Conservation (phyloP, 768 basidiomycete species). For the Xerocomus brunneocitrinus region DNA sequence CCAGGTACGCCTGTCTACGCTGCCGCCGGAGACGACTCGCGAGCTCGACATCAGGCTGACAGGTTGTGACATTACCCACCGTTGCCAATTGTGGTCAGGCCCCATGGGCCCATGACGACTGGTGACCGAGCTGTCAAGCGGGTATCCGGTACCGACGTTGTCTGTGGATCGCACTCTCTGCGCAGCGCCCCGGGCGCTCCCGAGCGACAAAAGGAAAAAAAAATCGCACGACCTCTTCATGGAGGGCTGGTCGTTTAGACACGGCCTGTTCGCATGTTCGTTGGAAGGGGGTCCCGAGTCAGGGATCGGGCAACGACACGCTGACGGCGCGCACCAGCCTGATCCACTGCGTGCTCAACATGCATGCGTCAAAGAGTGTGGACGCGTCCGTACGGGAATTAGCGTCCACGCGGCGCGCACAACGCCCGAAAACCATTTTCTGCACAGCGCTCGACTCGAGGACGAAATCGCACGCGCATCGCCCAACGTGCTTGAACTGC, state of each 20-base stretch:
- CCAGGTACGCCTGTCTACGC: too few relatives aligned
- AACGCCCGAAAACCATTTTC: neutral
- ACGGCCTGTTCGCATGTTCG: neutral
- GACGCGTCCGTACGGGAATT: neutral
- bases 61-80: neutral
- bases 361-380: neutral
- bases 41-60: neutral
- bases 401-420: neutral
- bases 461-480: neutral
- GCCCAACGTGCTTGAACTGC: neutral
- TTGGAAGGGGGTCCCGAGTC: neutral
- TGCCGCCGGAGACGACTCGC: neutral
- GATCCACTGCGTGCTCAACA: neutral
- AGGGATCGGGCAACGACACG: neutral
- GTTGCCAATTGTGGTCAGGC: neutral
- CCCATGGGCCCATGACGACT: neutral
- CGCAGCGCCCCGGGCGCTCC: too few relatives aligned
- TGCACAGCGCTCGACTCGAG: neutral
- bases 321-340: neutral
- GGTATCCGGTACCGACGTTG: neutral
- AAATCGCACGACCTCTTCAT: neutral
- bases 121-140: neutral
- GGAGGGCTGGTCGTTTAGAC: neutral
- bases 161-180: neutral
- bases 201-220: neutral